Conservation (phyloP, 768 basidiomycete species). For the Tulasnella sp. region DNA sequence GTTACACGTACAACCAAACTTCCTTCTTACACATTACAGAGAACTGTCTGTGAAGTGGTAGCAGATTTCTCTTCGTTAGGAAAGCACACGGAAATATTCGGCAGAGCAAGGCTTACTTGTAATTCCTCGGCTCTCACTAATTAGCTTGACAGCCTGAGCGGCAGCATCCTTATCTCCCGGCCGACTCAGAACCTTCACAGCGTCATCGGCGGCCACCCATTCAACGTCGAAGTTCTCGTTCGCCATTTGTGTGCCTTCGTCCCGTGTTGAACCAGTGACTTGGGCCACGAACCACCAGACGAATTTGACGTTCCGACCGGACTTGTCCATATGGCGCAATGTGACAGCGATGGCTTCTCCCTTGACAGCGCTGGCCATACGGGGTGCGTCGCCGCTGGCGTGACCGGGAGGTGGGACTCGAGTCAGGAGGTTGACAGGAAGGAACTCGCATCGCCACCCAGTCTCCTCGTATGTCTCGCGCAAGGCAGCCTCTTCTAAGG, state of each 20-base stretch:
- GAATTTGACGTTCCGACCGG: neutral
- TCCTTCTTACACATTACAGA: too few species aligned
- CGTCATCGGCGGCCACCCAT: conserved; percentile 5
- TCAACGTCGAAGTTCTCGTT: conserved; percentile 1
- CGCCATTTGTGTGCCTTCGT: conserved; percentile 8
- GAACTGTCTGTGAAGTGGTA: too few species aligned
- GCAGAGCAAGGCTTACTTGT: too few species aligned
- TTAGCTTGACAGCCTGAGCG: conserved; percentile 2
- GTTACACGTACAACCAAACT: too few species aligned
- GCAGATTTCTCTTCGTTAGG: too few species aligned
- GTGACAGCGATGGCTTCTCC: conserved; percentile 12
- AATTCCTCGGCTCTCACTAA: neutral
- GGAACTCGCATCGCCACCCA: conserved; percentile 42
- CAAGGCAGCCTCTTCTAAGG: conserved; percentile 39
- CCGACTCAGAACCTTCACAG: neutral
- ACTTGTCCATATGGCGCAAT: neutral
- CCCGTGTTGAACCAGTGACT: neutral
- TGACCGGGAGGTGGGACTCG: conserved; percentile 40
- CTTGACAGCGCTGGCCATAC: neutral
- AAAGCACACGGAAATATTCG: too few species aligned
- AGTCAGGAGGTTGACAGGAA: conserved; percentile 42
- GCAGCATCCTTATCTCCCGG: conserved; percentile 8
- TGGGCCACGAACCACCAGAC: conserved; percentile 15
- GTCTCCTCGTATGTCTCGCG: conserved; percentile 60
- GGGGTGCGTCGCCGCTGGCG: conserved; percentile 20